Evolutionary conservation across 1,284 basidiomycete species (phyloP), one percentile per base, ranked within the genome.

Genomic region (Hymenochaete sp.): DNA sequence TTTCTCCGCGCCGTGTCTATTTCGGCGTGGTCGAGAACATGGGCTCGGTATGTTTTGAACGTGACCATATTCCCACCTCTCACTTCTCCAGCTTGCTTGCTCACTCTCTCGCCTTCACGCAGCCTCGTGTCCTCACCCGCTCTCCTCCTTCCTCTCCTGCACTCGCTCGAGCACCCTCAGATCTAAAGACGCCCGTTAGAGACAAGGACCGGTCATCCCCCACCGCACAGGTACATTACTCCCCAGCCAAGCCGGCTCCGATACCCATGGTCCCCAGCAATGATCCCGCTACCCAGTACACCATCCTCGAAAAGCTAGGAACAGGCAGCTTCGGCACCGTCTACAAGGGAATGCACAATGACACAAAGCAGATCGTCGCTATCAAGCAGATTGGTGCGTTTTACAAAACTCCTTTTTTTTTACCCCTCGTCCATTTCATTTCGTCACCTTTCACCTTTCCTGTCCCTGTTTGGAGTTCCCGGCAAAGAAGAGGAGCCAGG

Each of bases 261-360:
- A 28, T 38, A 10, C 29, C 36, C 10, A 43, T 48, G 11, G 66
- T 82, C 47, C 81, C 83, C 31, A 78, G 70, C 59, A 82, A 59
- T 59, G 90, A 91, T 58, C 88, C 89, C 24, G 80, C 85, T 4
- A 82, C 79, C 54, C 86, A 95, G 58, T 98, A 98, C 62, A 89
- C 88, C 33, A 70, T 98, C 16, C 74, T 95, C 48, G 92, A 98
- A 66, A 96, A 95, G 64, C 76, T 98, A 22, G 95, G 95, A 8
- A 95, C 91, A n/a, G 95, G 95, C 29, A 92, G 87, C 61, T 98
- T 98, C 61, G 93, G 93, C 4, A 88, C 82, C 1, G 95, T 98
- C 42, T 98, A 91, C 78, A 96, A 96, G 70, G 92, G 90, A 2
- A 84, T 93, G 57, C 92, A 98, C 67, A 90, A 91, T 59, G 87